Evolutionary conservation across 2,329 filamentous ascomycete genomes (phyloP), one percentile per base, ranked within the genome.

Genomic region (Macrophomina pseudophaseolina): DNA sequence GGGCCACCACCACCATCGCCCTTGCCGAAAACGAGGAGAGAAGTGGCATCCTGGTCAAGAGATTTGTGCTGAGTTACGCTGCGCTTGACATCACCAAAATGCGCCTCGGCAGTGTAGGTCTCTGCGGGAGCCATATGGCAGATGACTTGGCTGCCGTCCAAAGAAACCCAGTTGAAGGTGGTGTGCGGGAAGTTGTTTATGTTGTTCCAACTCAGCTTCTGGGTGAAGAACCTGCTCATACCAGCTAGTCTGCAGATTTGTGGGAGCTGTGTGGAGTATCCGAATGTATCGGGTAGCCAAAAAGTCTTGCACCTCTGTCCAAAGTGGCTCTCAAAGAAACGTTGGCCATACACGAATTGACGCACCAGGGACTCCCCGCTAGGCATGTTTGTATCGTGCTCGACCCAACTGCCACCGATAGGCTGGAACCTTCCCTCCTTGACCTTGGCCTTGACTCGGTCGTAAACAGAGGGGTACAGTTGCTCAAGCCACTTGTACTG

Each of bases 151-250:
- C 92, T 97, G 67, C 95, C 94, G 77, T 99, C 95, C 14, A 97
- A 87, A 12, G 93, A 88, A 38, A 99, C 94, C 95, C 95, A 99
- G 79, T 97, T 97, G 85, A 99, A 99, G 0, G 95, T 98, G 5
- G 95, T 98, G 76, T 98, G 95, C 0, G 95, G 95, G 81, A 98
- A 99, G 75, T 91, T 97, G 82, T 98, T 98, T 85, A 98, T 98
- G 78, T 98, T 98, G 83, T 98, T 98, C 95, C 95, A 99, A 83
- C 94, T 98, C 68, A 99, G 84, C 82, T 99, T 99, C 79, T 99
- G 95, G 0, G 95, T 99, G 74, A 99, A 91, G 83, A 99, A 99
- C 40, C 94, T 88, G 67, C 88, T 91, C 95, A 99, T 98, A 23
- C 93, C 94, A n/a, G 95, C 91, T 33, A 97, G 83, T 3, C 94